A percentile compares a stretch with the other conserved stretches of the same genome.
These are phyloP conservation scores for Suillus subluteus DNA, from an alignment of 768 basidiomycete species.

Conservation along the genomic window DNA sequence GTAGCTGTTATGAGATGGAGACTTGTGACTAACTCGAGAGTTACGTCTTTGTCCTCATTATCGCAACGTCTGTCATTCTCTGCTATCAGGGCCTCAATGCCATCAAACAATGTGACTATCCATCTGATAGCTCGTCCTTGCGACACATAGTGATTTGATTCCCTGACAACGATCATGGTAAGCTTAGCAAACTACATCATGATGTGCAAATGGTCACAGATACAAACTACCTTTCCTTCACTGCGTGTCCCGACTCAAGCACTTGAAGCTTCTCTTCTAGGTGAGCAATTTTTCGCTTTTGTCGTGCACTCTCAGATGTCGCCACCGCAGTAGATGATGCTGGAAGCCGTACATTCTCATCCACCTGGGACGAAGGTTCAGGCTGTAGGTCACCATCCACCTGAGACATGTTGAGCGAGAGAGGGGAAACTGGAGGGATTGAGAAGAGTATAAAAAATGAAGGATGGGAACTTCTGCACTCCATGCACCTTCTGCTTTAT, in stretches of 20 bases:
- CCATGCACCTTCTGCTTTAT: too few species aligned
- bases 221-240: not conserved
- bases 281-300: too few species aligned
- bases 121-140: not conserved
- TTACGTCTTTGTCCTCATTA: not conserved
- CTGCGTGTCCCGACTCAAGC: conserved; percentile 8
- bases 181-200: not conserved
- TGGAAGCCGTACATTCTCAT: too few species aligned
- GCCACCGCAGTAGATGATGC: too few species aligned
- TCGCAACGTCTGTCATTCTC: not conserved
- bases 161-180: not conserved
- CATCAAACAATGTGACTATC: not conserved
- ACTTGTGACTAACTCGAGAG: not conserved
- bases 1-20: not conserved
- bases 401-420: too few species aligned
- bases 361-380: too few species aligned
- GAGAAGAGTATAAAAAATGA: too few species aligned
- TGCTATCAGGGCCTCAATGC: not conserved
- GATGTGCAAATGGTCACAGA: not conserved
- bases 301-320: too few species aligned
- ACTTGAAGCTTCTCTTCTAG: too few species aligned
- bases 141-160: not conserved
- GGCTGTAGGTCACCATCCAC: too few species aligned
- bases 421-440: too few species aligned
- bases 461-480: too few species aligned